Conservation (phyloP, 2,329 filamentous ascomycete species). For the Botrytis fragariae region DNA sequence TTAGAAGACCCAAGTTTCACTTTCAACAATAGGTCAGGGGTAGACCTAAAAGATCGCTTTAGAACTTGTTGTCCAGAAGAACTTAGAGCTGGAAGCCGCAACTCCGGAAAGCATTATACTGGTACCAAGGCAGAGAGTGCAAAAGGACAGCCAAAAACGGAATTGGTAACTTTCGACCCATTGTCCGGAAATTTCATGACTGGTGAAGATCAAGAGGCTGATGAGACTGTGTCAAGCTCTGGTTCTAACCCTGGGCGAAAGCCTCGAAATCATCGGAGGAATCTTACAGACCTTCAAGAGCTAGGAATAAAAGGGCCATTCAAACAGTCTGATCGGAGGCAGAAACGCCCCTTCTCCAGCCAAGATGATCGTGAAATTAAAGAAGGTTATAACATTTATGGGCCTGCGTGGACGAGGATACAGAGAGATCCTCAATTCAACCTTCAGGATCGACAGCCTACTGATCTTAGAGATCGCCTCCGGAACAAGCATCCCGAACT, state of each 20-base stretch:
- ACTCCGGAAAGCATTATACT: background rate
- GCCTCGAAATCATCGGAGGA: conserved; percentile 54
- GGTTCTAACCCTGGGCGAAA: conserved; percentile 44
- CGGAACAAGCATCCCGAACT: conserved; percentile 62
- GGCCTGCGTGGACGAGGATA: conserved; percentile 64
- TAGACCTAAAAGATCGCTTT: conserved; percentile 65
- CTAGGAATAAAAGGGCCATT: conserved; percentile 63
- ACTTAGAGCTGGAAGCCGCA: conserved; percentile 46
- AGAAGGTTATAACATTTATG: conserved; percentile 57
- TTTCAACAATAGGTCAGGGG: conserved; percentile 60
- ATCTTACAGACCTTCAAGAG: conserved; percentile 53
- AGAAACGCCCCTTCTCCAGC: conserved; percentile 59
- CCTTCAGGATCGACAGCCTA: conserved; percentile 58
- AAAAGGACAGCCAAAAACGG: conserved; percentile 26
- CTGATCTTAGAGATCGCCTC: conserved; percentile 60
- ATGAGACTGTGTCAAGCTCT: conserved; percentile 31
- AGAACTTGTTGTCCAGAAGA: conserved; percentile 64
- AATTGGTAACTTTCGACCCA: conserved; percentile 48
- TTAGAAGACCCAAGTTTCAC: conserved; percentile 58
- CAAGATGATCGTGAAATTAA: conserved; percentile 63
- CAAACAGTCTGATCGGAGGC: conserved; percentile 58
- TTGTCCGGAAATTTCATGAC: conserved; percentile 55
- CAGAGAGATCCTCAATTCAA: conserved; percentile 58
- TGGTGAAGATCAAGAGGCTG: conserved; percentile 25
- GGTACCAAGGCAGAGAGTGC: conserved; percentile 4